Percentiles rank a stretch among this genome's conserved stretches.
These are phyloP conservation scores for Aspergillus carlsbadensis DNA, from an alignment of 495 filamentous ascomycete species.

Conservation along the genomic window DNA sequence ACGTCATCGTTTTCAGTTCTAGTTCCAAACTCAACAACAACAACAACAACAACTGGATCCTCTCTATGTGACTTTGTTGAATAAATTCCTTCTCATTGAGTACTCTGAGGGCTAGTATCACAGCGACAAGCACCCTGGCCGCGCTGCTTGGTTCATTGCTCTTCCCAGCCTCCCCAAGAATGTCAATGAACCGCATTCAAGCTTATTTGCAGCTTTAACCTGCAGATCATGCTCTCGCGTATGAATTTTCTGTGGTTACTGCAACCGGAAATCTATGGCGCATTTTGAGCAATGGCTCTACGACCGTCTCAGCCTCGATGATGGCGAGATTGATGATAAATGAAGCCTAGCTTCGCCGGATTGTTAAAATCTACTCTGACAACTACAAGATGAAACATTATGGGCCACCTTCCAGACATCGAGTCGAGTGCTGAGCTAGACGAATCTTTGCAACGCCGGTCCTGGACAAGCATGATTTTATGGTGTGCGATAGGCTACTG, in stretches of 20 bases:
- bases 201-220: too few species aligned
- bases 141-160: too few species aligned
- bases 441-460: background rate
- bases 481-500: constrained; percentile 30
- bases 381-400: constrained; percentile 11
- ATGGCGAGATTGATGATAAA: too few species aligned
- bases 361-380: too few species aligned
- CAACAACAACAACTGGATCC: background rate
- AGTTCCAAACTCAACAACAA: background rate
- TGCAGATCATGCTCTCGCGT: background rate
- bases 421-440: constrained; percentile 1
- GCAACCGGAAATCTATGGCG: constrained; percentile 1
- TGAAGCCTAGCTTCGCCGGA: too few species aligned
- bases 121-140: too few species aligned
- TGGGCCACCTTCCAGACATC: constrained; percentile 21
- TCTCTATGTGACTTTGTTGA: background rate
- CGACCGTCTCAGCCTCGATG: too few species aligned
- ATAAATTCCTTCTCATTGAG: too few species aligned
- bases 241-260: background rate
- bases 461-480: constrained; percentile 19
- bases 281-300: too few species aligned
- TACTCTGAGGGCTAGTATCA: too few species aligned
- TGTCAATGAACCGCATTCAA: too few species aligned
- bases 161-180: too few species aligned
- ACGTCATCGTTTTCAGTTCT: constrained; percentile 10